Base-by-base conservation (phyloP, 2,329 filamentous ascomycete genomes). In the Lecanicillium sp. region DNA sequence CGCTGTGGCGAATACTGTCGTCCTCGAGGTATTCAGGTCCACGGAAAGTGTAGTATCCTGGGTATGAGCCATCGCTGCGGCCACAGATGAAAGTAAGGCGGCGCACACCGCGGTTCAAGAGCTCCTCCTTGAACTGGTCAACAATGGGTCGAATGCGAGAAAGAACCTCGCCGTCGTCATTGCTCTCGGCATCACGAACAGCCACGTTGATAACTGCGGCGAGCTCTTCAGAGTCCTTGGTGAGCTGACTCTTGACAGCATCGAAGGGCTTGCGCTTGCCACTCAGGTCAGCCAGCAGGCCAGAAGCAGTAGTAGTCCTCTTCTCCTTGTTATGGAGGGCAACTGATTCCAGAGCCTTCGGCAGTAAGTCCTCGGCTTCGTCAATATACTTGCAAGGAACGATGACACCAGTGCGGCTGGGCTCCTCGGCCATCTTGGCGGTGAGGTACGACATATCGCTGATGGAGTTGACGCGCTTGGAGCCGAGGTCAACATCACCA, bases 41-140 rank as follows among this genome's bases (percentile, higher is more conserved):
- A 58, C 92, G 84, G 86, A 96, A 98, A 31, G 92, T 98, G 73
- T 85, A 96, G 75, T 98, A 96, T 34, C 86, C 88, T 16, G 90
- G 92, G 62, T 96, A 95, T 12, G 86, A 87, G 40, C 89, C 92
- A 56, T 98, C 87, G 57, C 82, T 87, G 69, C 86, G 87, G 40
- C 92, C 92, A 57, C 89, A 95, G 60, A 96, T 92, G 68, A 98
- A 95, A 35, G 89, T 95, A 41, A 98, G 67, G 50, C 92, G 85
- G 48, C 92, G 88, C 35, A 98, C 82, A 36, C 82, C 79, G 51
- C 84, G 86, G 38, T 80, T 70, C 18, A 89, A 66, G 17, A 98
- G 74, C 52, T 98, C 92, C 2, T 85, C 77, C 70, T 85, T 90
- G 73, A 82, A 81, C 30, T 85, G 79, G 25, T 83, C 75, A 18